A percentile compares a stretch with the other conserved stretches of the same genome.
phyloP scores from a whole-genome alignment of 2,329 filamentous ascomycete genomes.

The Biscogniauxia mediterranea region DNA sequence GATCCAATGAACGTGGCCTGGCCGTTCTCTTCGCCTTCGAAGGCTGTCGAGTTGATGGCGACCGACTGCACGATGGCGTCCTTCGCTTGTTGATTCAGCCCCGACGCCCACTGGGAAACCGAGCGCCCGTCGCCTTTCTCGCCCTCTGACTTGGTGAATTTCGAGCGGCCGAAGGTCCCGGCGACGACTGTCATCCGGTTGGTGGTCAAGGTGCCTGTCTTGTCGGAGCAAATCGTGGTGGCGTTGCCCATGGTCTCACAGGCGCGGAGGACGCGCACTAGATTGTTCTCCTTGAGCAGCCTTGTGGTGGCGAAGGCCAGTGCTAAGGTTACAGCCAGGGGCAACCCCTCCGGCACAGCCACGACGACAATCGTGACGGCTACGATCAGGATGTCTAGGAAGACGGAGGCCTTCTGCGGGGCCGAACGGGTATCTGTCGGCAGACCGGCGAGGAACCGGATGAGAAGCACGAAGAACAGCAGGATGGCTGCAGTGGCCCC shows the following conservation, averaged over 20 bases:
- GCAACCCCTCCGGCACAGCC: constrained; percentile 66
- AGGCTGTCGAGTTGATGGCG: constrained; percentile 58
- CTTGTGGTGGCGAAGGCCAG: constrained; percentile 66
- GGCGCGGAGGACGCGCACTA: constrained; percentile 65
- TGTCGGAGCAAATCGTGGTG: constrained; percentile 76
- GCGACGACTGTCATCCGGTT: constrained; percentile 77
- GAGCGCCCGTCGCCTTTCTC: constrained; percentile 19
- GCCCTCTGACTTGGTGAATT: constrained; percentile 28
- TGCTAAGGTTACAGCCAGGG: constrained; percentile 66
- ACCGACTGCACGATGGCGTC: constrained; percentile 42
- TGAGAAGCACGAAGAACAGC: constrained; percentile 76
- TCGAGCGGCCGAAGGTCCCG: constrained; percentile 57
- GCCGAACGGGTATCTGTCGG: constrained; percentile 46
- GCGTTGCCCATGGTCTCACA: constrained; percentile 73
- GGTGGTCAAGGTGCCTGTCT: constrained; percentile 72
- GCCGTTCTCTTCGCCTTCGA: constrained; percentile 49
- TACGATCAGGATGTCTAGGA: constrained; percentile 62
- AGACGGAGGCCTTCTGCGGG: constrained; percentile 59
- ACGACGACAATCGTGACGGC: constrained; percentile 67
- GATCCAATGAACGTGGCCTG: constrained; percentile 50
- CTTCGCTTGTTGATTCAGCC: constrained; percentile 30
- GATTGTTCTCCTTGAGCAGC: constrained; percentile 68
- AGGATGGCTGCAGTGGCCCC: constrained; percentile 67
- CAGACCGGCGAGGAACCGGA: constrained; percentile 69
- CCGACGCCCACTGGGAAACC: constrained; percentile 32